Conservation (phyloP, 768 basidiomycete genomes). For the Collybia mongolica region DNA sequence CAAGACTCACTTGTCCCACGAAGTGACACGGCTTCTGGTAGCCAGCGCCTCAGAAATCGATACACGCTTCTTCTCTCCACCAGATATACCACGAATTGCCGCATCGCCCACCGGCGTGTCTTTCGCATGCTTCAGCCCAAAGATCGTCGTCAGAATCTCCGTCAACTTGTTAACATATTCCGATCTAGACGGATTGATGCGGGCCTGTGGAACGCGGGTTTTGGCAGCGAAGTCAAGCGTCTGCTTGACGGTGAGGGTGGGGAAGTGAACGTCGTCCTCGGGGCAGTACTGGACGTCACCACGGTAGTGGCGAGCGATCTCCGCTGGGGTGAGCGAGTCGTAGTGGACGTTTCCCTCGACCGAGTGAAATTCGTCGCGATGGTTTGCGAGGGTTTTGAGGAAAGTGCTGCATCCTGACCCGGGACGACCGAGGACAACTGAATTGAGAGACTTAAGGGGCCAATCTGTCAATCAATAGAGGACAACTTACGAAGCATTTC, state of each 20-base stretch:
- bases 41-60: slow-evolving; percentile 69
- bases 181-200: slow-evolving; percentile 43
- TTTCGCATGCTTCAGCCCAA: slow-evolving; percentile 72
- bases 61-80: slow-evolving; percentile 79
- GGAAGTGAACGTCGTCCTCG: slow-evolving; percentile 86
- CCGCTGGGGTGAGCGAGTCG: slow-evolving; percentile 66
- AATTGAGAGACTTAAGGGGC: background rate
- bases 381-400: slow-evolving; percentile 79
- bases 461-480: background rate
- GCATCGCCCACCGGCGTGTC: slow-evolving; percentile 78
- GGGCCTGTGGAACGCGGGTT: slow-evolving; percentile 62
- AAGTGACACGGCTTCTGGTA: slow-evolving; percentile 54
- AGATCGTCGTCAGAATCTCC: slow-evolving; percentile 62
- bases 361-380: slow-evolving; percentile 61
- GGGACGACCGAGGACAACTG: slow-evolving; percentile 84
- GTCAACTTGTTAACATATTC: slow-evolving; percentile 44
- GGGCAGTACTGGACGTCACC: slow-evolving; percentile 83
- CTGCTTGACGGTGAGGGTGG: slow-evolving; percentile 77
- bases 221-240: slow-evolving; percentile 70
- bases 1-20: slow-evolving; percentile 72
- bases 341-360: slow-evolving; percentile 75
- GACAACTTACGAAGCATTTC: slow-evolving; percentile 72
- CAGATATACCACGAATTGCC: slow-evolving; percentile 67
- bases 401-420: slow-evolving; percentile 85
- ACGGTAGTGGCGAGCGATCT: slow-evolving; percentile 63